Evolutionary conservation across 2,329 filamentous ascomycete species (phyloP).

Genomic region (Aspergillus vadensis): DNA sequence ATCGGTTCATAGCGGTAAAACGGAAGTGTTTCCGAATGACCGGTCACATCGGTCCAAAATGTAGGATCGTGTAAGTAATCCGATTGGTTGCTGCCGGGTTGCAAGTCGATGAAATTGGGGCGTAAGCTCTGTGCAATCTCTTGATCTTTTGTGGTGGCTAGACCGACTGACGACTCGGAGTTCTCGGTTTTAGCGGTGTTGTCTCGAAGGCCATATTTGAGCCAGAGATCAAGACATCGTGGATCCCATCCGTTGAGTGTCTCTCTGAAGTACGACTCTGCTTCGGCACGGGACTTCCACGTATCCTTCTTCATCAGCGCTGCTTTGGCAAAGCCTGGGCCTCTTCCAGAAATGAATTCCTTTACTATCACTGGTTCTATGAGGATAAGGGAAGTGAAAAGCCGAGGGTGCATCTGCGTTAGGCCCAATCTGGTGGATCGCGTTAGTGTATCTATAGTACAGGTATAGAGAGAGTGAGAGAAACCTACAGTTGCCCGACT

Average conservation of each 20-base stretch:
- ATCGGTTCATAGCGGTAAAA: constrained; percentile 10
- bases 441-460: background rate
- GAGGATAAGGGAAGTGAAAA: constrained; percentile 70
- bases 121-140: constrained; percentile 57
- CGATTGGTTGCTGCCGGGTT: background rate
- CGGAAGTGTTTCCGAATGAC: background rate
- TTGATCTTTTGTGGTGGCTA: constrained; percentile 74
- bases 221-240: constrained; percentile 11
- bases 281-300: constrained; percentile 14
- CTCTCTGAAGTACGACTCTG: constrained; percentile 6
- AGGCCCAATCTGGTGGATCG: constrained; percentile 53
- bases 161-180: constrained; percentile 53
- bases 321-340: background rate
- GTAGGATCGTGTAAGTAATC: background rate
- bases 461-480: no score
- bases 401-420: constrained; percentile 72
- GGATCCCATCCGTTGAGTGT: constrained; percentile 14
- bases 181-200: background rate
- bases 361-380: constrained; percentile 60
- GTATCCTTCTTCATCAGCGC: constrained; percentile 5
- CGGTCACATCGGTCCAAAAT: constrained; percentile 2
- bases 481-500: constrained; percentile 59
- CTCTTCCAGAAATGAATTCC: background rate
- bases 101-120: constrained; percentile 24
- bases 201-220: constrained; percentile 17